phyloP scores from a whole-genome alignment of 2,329 filamentous ascomycete species.

The Chaetomiaceae sp. region DNA sequence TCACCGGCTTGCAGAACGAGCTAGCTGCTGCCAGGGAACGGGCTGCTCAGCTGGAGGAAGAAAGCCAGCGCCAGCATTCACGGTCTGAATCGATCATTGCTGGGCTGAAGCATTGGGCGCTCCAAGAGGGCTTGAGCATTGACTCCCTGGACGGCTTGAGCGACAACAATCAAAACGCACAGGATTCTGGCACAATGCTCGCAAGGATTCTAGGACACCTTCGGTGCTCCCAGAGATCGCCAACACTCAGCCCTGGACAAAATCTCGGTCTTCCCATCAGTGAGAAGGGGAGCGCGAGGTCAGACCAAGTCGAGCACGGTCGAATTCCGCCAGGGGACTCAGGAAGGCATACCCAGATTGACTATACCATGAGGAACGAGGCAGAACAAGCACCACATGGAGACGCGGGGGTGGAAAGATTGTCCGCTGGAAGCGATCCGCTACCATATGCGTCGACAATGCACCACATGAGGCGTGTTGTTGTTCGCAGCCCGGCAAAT shows the following conservation, averaged over 20 bases:
- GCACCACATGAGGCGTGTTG: slow-evolving; percentile 15
- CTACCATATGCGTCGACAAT: slow-evolving; percentile 1
- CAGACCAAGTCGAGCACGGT: not conserved
- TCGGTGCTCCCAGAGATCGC: not conserved
- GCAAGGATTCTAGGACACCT: not conserved
- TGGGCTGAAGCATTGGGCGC: slow-evolving; percentile 14
- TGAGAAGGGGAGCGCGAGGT: slow-evolving; percentile 1
- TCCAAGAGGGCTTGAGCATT: slow-evolving; percentile 4
- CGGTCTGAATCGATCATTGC: slow-evolving; percentile 6
- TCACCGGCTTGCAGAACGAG: slow-evolving; percentile 9
- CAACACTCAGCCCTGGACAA: not conserved
- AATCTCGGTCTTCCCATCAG: not conserved
- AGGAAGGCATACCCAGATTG: not conserved
- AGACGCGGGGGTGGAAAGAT: not conserved
- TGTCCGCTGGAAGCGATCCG: not conserved
- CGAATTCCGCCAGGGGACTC: not conserved
- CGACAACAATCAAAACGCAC: not conserved
- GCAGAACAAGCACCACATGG: not conserved
- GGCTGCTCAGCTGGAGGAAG: slow-evolving; percentile 3
- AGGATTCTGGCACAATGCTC: slow-evolving; percentile 8
- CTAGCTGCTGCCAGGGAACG: slow-evolving; percentile 4
- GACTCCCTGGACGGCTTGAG: not conserved
- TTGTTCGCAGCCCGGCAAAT: slow-evolving; percentile 21
- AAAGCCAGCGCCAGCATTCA: slow-evolving; percentile 4
- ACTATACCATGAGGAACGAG: not conserved